Base-by-base conservation (phyloP, 2,329 filamentous ascomycete genomes). In the Endothia cerciana region DNA sequence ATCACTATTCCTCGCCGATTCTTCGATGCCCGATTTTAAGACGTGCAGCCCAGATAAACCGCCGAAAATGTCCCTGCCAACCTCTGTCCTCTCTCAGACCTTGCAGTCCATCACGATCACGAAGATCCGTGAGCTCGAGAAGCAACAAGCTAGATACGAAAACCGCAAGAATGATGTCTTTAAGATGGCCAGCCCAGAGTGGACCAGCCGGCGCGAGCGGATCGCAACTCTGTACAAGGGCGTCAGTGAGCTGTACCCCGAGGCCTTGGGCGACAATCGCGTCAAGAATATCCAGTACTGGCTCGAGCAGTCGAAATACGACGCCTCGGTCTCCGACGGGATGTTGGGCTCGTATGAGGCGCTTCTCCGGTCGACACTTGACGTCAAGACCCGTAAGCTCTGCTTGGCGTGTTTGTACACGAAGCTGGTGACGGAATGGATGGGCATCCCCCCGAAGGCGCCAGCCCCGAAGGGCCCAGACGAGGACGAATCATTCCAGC, bases 151-250 rank as follows among this genome's bases (percentile, higher is more conserved):
- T 38, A 69, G 70, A 13, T n/a, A 81, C 53, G 73, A 76, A 33
- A 78, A 77, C 0, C 75, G 80, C 57, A 81, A n/a, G n/a, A n/a
- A 80, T 62, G 78, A 79, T 63, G 77, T 81, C 0, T 64, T 82
- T 0, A 76, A 74, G 0, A 78, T 70, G 51, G 72, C 69, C 30
- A 59, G 69, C n/a, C 64, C 65, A 1, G 64, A 66, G 11, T 40
- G 58, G 10, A 65, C 70, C 43, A 62, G 68, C 43, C 53, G n/a
- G 30, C 69, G 67, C 22, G 69, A 70, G 28, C 68, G 70, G 8
- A 67, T 73, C 22, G 65, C 67, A 25, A 63, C 58, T 60, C 70
- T 72, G n/a, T 41, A 72, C n/a, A 65, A 69, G 11, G 71, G 69
- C 25, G 69, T 72, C 55, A 56, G 62, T 17, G 70, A 70, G 61